phyloP scores from a whole-genome alignment of 2,329 filamentous ascomycete species.

The Xylariaceae sp. region DNA sequence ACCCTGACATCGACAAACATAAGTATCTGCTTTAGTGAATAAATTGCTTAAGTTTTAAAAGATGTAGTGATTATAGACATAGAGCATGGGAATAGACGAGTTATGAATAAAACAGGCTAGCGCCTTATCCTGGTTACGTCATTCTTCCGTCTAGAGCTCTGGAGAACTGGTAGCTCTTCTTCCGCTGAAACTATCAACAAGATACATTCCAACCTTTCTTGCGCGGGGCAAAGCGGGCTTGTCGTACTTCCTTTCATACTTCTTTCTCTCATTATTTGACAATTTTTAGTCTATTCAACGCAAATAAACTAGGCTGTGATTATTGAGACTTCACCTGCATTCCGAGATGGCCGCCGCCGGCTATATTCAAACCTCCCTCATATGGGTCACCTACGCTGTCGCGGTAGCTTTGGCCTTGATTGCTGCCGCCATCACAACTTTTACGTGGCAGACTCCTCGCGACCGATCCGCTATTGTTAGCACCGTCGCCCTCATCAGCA shows the following conservation, averaged over 20 bases:
- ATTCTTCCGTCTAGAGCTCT: slow-evolving; percentile 12
- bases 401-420: slow-evolving; percentile 78
- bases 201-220: slow-evolving; percentile 20
- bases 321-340: neutral
- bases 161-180: neutral
- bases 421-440: slow-evolving; percentile 83
- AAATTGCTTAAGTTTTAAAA: too few species aligned
- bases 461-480: slow-evolving; percentile 85
- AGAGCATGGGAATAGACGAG: neutral
- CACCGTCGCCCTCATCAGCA: slow-evolving; percentile 82
- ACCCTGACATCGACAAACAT: too few species aligned
- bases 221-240: slow-evolving; percentile 15
- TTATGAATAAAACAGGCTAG: neutral
- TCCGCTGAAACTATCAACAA: slow-evolving; percentile 15
- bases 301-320: neutral
- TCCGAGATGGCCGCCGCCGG: slow-evolving; percentile 48
- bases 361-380: slow-evolving; percentile 84
- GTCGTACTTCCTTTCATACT: too few species aligned
- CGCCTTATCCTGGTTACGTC: slow-evolving; percentile 13
- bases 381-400: slow-evolving; percentile 92
- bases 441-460: slow-evolving; percentile 86
- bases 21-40: too few species aligned
- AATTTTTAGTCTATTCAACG: neutral
- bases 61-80: too few species aligned
- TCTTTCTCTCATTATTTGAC: slow-evolving; percentile 3